phyloP scores from a whole-genome alignment of 352 stramenopile genomes.

The Pythium volutum region DNA sequence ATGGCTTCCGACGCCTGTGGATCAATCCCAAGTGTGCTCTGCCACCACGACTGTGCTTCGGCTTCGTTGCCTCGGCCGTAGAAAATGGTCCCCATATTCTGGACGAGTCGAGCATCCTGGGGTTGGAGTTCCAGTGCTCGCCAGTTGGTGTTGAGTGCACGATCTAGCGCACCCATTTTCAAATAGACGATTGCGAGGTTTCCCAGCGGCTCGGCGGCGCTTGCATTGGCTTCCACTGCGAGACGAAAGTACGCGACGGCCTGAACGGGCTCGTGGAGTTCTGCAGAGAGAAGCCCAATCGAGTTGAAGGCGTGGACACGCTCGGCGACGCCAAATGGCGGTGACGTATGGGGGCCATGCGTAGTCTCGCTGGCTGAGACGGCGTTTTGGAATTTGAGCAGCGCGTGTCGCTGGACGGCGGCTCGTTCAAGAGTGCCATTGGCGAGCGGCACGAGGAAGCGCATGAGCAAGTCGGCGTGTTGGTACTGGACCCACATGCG shows the following conservation, averaged over 20 bases:
- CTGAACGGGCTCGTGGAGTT: not conserved
- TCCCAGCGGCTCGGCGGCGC: conserved; percentile 16
- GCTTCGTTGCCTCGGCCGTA: not conserved
- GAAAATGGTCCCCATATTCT: conserved; percentile 30
- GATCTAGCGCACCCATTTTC: conserved; percentile 8
- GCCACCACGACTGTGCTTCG: conserved; percentile 18
- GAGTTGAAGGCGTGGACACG: conserved; percentile 28
- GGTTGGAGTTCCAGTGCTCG: conserved; percentile 18
- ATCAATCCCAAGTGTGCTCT: conserved; percentile 9
- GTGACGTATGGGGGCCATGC: not conserved
- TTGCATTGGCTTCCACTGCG: conserved; percentile 5
- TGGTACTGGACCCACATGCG: conserved; percentile 20
- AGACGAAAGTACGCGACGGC: conserved; percentile 19
- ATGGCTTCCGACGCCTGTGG: conserved; percentile 13
- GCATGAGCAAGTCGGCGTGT: conserved; percentile 13
- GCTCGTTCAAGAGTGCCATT: not conserved
- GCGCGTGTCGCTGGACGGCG: not conserved
- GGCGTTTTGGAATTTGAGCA: conserved; percentile 12
- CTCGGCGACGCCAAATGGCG: conserved; percentile 4
- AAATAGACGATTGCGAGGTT: conserved; percentile 25
- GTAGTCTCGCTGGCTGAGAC: not conserved
- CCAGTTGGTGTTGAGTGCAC: conserved; percentile 14
- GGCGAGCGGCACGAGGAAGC: not conserved
- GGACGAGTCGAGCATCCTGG: conserved; percentile 21
- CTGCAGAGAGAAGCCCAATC: conserved; percentile 23